phyloP scores from a whole-genome alignment of 164 flowering plant genomes.

The Vitis vinifera region ASM3070453v1 NC_081816.1:9049001-9049500 shows the following conservation, averaged over 20 bases:
- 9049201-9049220: constrained; percentile 30
- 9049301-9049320: constrained; percentile 25
- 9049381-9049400: constrained; percentile 31
- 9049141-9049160: constrained; percentile 18
- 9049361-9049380: constrained; percentile 14
- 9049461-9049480: constrained; percentile 16
- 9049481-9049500: constrained; percentile 31
- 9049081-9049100: constrained; percentile 21
- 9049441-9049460: constrained; percentile 27
- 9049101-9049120: constrained; percentile 22
- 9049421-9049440: constrained; percentile 30
- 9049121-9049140: constrained; percentile 33
- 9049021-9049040: constrained; percentile 28
- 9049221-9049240: constrained; percentile 35
- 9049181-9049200: constrained; percentile 16
- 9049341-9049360: constrained; percentile 31
- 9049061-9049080: constrained; percentile 15
- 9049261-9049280: constrained; percentile 27
- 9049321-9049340: constrained; percentile 30
- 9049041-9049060: constrained; percentile 16
- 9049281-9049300: constrained; percentile 23
- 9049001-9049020: constrained; percentile 27
- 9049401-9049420: constrained; percentile 32
- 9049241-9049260: constrained; percentile 23
- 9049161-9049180: constrained; percentile 20